These are phyloP conservation scores for Auricularia auricula-judae DNA, from an alignment of 768 basidiomycete species.

Conservation along the genomic window DNA sequence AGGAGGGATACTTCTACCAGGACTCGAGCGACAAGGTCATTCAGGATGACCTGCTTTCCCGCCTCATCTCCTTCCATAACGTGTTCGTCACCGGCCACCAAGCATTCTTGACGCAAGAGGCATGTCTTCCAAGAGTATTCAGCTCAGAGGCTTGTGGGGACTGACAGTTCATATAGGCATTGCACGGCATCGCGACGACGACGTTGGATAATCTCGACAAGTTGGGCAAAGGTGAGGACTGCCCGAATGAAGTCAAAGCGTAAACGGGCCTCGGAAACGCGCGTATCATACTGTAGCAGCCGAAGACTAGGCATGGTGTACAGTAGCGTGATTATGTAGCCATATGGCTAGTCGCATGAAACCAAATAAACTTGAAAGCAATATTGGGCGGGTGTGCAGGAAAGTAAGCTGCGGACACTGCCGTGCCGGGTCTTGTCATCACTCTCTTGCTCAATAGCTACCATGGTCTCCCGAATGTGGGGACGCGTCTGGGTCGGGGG, in stretches of 20 bases:
- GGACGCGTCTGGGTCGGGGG: constrained; percentile 56
- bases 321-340: too few species aligned
- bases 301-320: too few species aligned
- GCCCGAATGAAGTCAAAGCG: constrained; percentile 9
- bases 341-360: too few species aligned
- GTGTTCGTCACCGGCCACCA: constrained; percentile 14
- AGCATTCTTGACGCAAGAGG: constrained; percentile 12
- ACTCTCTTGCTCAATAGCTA: neutral
- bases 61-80: constrained; percentile 12
- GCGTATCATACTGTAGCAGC: too few species aligned
- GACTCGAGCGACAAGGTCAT: constrained; percentile 10
- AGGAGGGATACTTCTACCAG: constrained; percentile 12
- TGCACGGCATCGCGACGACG: constrained; percentile 10
- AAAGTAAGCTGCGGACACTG: neutral
- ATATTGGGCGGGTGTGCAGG: neutral
- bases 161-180: constrained; percentile 4
- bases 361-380: too few species aligned
- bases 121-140: neutral
- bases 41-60: constrained; percentile 11
- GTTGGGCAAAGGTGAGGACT: constrained; percentile 6
- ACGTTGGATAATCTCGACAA: constrained; percentile 8
- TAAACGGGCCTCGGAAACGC: neutral
- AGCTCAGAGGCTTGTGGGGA: neutral
- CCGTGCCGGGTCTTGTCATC: neutral
- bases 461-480: constrained; percentile 25